A percentile compares a stretch with the other conserved stretches of the same genome.
Conservation (phyloP, 163 green algal species). For the Chlorella variabilis region DNA sequence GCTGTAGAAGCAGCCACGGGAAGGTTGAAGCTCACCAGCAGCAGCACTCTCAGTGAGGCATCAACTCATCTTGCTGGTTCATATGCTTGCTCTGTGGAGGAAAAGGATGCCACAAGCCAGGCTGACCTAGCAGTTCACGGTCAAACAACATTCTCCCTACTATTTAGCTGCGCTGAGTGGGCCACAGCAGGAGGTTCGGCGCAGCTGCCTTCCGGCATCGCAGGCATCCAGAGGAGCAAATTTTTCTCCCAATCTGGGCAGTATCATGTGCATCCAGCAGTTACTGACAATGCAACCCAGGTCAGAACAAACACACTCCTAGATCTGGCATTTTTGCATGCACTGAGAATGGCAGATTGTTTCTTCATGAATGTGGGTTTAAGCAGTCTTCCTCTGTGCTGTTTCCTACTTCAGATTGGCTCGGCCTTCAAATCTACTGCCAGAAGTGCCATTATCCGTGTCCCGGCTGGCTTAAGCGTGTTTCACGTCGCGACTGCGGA, state of each 20-base stretch:
- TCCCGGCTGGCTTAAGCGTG: slow-evolving; percentile 23
- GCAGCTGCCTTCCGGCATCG: not conserved
- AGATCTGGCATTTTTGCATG: no score
- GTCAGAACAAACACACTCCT: slow-evolving; percentile 2
- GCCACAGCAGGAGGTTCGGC: no score
- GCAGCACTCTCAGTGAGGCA: not conserved
- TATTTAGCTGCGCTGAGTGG: no score
- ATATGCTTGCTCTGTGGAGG: not conserved
- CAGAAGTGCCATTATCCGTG: not conserved
- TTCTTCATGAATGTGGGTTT: no score
- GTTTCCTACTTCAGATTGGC: not conserved
- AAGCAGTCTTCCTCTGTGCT: not conserved
- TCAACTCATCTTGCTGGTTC: not conserved
- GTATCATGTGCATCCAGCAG: slow-evolving; percentile 67
- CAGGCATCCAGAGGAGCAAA: no score
- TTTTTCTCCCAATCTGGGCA: not conserved
- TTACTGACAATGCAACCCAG: slow-evolving; percentile 68
- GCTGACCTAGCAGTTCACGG: no score
- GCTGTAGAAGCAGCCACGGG: not conserved
- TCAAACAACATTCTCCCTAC: no score
- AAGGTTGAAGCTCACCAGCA: not conserved
- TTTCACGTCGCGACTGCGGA: not conserved
- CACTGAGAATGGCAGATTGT: no score
- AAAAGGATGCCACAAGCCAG: no score
- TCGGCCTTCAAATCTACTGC: not conserved